These are phyloP conservation scores for Penicillium verrucosum DNA, from an alignment of 2,329 filamentous ascomycete genomes.

Conservation along the genomic window DNA sequence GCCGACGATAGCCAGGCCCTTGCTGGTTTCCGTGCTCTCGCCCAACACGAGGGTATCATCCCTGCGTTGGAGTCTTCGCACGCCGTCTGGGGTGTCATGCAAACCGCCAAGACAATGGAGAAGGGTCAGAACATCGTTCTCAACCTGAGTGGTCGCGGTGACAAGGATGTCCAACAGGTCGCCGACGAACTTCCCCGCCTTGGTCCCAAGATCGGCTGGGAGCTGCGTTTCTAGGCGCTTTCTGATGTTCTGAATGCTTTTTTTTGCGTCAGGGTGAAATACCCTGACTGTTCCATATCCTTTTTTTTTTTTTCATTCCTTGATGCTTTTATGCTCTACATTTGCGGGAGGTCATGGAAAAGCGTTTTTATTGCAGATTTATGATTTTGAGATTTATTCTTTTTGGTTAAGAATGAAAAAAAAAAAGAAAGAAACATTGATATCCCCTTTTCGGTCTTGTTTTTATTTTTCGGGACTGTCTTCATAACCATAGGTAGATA, in stretches of 20 bases:
- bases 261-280: background rate
- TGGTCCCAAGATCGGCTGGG: slow-evolving; percentile 80
- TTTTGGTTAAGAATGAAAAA: background rate
- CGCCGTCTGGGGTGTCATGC: slow-evolving; percentile 82
- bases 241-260: background rate
- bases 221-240: slow-evolving; percentile 52
- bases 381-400: background rate
- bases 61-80: slow-evolving; percentile 92
- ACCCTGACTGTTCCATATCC: background rate
- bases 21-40: slow-evolving; percentile 77
- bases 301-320: background rate
- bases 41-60: slow-evolving; percentile 91
- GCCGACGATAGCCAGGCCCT: slow-evolving; percentile 92
- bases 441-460: background rate
- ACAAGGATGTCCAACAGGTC: slow-evolving; percentile 98
- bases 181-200: slow-evolving; percentile 87
- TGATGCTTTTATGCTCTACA: background rate
- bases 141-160: slow-evolving; percentile 86
- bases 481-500: background rate
- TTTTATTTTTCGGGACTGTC: background rate
- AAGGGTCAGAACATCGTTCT: slow-evolving; percentile 90
- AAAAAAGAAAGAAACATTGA: background rate
- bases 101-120: slow-evolving; percentile 88
- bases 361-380: background rate
- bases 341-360: slow-evolving; percentile 9